Base-by-base conservation (phyloP, 768 basidiomycete species). In the Lentinula sp. region DNA sequence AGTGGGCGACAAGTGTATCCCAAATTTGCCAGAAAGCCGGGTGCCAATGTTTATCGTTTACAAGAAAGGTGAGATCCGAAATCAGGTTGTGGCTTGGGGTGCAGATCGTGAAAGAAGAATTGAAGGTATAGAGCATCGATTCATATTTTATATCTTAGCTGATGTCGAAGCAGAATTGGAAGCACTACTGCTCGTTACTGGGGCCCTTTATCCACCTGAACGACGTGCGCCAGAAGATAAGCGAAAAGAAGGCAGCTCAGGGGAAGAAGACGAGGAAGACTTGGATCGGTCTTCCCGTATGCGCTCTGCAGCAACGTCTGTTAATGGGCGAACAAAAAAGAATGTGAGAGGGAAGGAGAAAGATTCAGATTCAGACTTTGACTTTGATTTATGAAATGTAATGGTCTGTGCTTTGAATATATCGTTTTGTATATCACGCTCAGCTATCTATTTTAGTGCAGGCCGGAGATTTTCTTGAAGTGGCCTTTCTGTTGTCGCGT, bases 41-140 rank as follows among this genome's bases (percentile, higher is more conserved):
- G 74, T 94, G 43, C 97, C 97, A 1, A 98, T 96, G 80, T 76
- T 98, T 61, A 86, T 99, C 65, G 76, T 96, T 34, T 98, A 99
- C 74, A 86, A 90, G 50, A 89, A 88, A 65, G 97, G 97, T n/a
- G 89, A 95, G 48, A 88, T 98, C 37, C 78, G 83, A 51, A 89
- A 90, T 63, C 94, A 98, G 71, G 77, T 97, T 11, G 78, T 92
- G 4, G 84, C 91, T 1, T 92, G 93, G 88, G 90, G 89, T 13
- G 87, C 86, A 5, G 91, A 93, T 61, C 76, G 80, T 65, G 89
- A 94, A 63, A 83, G 91, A 50, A 80, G 77, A 15, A 75, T 89
- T 8, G 86, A 92, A 78, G 95, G 96, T 94, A 66, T 42, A 76
- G 4, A 46, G 35, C 13, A 45, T 28, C 55, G 32, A 50, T 34